phyloP scores from a whole-genome alignment of 768 basidiomycete genomes.

The Exsudoporus frostii region DNA sequence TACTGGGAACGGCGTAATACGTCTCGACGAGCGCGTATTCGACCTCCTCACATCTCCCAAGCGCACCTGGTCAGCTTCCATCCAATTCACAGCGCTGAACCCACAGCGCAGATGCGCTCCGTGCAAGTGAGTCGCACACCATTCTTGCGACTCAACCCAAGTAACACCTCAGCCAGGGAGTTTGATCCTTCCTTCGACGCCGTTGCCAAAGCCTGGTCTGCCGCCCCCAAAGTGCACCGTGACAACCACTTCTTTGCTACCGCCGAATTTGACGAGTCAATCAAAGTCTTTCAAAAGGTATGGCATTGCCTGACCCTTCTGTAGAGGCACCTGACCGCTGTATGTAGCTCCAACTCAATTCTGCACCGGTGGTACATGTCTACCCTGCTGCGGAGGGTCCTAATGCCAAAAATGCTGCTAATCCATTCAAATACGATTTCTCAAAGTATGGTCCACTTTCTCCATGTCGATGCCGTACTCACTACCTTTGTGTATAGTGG shows the following conservation, averaged over 20 bases:
- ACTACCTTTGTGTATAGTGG: constrained; percentile 51
- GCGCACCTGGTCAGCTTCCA: constrained; percentile 83
- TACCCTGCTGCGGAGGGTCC: constrained; percentile 74
- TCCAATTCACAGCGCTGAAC: constrained; percentile 88
- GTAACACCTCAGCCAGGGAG: constrained; percentile 48
- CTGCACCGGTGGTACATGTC: constrained; percentile 81
- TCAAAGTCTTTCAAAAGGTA: constrained; percentile 79
- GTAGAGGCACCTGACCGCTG: constrained; percentile 6
- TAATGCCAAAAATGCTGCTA: constrained; percentile 47
- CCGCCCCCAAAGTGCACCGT: constrained; percentile 54
- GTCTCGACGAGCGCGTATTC: constrained; percentile 70
- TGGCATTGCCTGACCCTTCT: not conserved
- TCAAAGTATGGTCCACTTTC: constrained; percentile 47
- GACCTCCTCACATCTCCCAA: constrained; percentile 72
- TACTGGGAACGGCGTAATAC: constrained; percentile 75
- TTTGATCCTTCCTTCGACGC: constrained; percentile 83
- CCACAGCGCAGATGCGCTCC: constrained; percentile 81
- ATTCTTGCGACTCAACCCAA: not conserved
- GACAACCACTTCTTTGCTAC: constrained; percentile 90
- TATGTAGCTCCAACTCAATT: constrained; percentile 69
- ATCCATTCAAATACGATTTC: constrained; percentile 75
- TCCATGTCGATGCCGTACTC: not conserved
- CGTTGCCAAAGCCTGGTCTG: constrained; percentile 82
- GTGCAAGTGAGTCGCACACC: constrained; percentile 67
- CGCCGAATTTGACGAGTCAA: constrained; percentile 80